A percentile compares a stretch with the other conserved stretches of the same genome.
phyloP scores from a whole-genome alignment of 192 early-diverging fungal species.

The Coemansia aciculifera region DNA sequence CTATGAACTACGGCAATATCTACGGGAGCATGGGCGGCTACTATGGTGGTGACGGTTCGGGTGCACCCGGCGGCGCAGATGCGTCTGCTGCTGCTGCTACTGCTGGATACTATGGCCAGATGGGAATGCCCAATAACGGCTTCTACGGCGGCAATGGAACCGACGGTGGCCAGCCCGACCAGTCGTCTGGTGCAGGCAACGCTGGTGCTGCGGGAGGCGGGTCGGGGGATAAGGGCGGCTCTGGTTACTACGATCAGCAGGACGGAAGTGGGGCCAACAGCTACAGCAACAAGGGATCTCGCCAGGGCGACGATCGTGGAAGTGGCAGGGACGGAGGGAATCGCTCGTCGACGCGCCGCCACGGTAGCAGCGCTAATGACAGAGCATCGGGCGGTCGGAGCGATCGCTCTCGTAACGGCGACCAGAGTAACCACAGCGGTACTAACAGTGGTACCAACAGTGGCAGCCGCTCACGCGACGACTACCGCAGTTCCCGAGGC shows the following conservation, averaged over 20 bases:
- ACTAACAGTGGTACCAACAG: slow-evolving; percentile 10
- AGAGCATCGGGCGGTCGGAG: slow-evolving; percentile 22
- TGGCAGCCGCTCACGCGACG: slow-evolving; percentile 26
- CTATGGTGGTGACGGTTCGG: slow-evolving; percentile 22
- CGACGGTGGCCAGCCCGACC: slow-evolving; percentile 29
- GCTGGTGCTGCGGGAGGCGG: background rate
- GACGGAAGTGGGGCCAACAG: background rate
- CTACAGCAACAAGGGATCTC: slow-evolving; percentile 8
- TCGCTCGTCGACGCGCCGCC: slow-evolving; percentile 41
- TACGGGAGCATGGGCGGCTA: slow-evolving; percentile 40
- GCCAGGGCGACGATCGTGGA: slow-evolving; percentile 25
- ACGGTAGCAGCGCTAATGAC: slow-evolving; percentile 22
- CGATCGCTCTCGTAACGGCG: slow-evolving; percentile 26
- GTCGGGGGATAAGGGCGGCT: slow-evolving; percentile 11
- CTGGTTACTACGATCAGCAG: slow-evolving; percentile 16
- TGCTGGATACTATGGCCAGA: slow-evolving; percentile 40
- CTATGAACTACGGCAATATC: slow-evolving; percentile 40
- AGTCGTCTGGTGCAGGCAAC: slow-evolving; percentile 8
- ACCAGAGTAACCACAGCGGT: slow-evolving; percentile 12
- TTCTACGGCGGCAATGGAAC: slow-evolving; percentile 29
- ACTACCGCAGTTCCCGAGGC: slow-evolving; percentile 21
- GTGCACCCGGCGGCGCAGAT: slow-evolving; percentile 10
- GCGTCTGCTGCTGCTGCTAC: slow-evolving; percentile 5
- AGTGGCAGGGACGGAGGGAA: slow-evolving; percentile 22
- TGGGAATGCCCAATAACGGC: slow-evolving; percentile 31